Evolutionary conservation across 2,329 filamentous ascomycete genomes (phyloP), one percentile per base, ranked within the genome.

Genomic region (Ophiocordyceps unilateralis): DNA sequence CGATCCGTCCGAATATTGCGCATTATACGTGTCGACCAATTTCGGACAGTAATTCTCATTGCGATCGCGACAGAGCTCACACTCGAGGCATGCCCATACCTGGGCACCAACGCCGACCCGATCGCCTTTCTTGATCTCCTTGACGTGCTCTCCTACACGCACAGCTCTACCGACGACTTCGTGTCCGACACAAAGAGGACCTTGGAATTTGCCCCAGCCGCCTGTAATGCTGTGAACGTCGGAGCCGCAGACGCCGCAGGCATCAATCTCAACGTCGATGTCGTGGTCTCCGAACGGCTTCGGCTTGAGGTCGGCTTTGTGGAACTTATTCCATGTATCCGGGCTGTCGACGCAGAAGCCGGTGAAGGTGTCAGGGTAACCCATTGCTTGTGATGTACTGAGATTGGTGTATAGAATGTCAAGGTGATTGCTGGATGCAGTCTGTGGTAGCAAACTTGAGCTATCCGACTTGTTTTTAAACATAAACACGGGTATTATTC

Each of bases 221-320:
- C 70, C 68, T 41, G 63, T 71, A 43, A 76, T 60, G 21, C 69
- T 76, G 58, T 77, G 74, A 14, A 78, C 64, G 50, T 79, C 74
- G 43, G 68, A 74, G 48, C 75, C 73, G 54, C 75, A 79, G 42
- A 78, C 64, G 53, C 78, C 78, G 55, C 79, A 83, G 46, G 72
- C 75, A 44, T 80, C 72, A 50, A 87, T 78, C 59, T 81, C 76
- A 55, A 87, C 73, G 54, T 86, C 81, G 50, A 85, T 47, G 42
- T 58, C 57, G 43, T 55, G 51, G 8, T 56, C 52, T 15, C 48
- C 59, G 26, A 62, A 63, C 1, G 56, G 53, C 51, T 63, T 63
- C 14, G 60, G 60, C 23, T 49, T 65, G 39, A 67, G 54, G 20
- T 56, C 51, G 2, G 55, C 44, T 43, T 59, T 63, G 48, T 57